phyloP scores from a whole-genome alignment of 306 rosid genomes.

The Cyclanthera cordifolia region DNA sequence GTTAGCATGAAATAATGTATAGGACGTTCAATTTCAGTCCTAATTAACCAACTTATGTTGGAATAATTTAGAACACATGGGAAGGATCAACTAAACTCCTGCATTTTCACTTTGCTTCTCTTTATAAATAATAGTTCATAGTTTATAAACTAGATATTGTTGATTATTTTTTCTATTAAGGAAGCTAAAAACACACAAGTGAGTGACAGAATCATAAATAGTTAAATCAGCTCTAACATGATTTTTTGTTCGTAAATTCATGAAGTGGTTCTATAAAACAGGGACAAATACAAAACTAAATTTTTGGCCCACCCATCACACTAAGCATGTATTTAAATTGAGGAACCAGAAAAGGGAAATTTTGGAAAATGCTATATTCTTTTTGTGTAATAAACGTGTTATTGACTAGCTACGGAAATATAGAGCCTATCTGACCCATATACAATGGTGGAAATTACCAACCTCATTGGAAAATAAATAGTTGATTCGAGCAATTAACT shows the following conservation, averaged over 20 bases:
- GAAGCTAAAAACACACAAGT: not conserved
- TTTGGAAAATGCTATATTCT: not conserved
- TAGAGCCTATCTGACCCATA: not conserved
- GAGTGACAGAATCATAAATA: not conserved
- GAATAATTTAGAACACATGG: not conserved
- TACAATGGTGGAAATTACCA: slow-evolving; percentile 21
- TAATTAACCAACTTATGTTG: not conserved
- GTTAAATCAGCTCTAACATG: not conserved
- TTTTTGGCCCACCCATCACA: not conserved
- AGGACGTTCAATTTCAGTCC: not conserved
- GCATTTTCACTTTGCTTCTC: not conserved
- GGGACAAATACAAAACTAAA: not conserved
- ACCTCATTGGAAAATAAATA: slow-evolving; percentile 66
- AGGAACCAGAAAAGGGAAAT: not conserved
- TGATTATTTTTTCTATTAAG: not conserved
- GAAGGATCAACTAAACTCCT: not conserved
- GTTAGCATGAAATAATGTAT: not conserved
- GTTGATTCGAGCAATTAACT: slow-evolving; percentile 37
- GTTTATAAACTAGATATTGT: not conserved
- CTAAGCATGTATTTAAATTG: not conserved
- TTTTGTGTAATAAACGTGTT: not conserved
- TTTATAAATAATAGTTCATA: not conserved
- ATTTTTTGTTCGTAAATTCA: not conserved
- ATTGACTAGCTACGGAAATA: not conserved
- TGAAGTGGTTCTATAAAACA: not conserved